A percentile compares a stretch with the other conserved stretches of the same genome.
phyloP scores from a whole-genome alignment of 352 stramenopile species.

The Poterioochromonas sp. region DNA sequence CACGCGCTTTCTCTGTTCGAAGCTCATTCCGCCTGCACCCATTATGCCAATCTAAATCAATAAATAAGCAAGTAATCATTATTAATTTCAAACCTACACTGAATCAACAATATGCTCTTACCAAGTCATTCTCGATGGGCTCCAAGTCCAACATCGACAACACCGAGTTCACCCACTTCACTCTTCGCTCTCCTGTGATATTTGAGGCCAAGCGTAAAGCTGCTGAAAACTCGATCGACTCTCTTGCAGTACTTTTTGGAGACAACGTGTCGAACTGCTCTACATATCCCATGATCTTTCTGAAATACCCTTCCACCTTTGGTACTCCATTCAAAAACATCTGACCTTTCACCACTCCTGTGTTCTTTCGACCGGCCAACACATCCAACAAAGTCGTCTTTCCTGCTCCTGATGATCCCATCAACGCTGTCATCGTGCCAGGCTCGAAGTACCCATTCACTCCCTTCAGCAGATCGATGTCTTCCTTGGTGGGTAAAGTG shows the following conservation, averaged over 20 bases:
- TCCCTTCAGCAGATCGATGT: conserved; percentile 64
- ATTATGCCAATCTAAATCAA: conserved; percentile 49
- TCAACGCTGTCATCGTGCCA: conserved; percentile 56
- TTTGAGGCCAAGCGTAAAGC: conserved; percentile 58
- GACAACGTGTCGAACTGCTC: conserved; percentile 79
- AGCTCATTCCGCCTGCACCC: conserved; percentile 58
- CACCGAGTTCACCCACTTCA: conserved; percentile 37
- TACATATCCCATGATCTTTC: conserved; percentile 73
- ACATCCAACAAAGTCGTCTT: conserved; percentile 89
- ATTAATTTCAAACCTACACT: conserved; percentile 33
- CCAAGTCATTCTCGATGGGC: conserved; percentile 40
- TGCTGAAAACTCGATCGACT: conserved; percentile 78
- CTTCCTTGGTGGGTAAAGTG: conserved; percentile 50
- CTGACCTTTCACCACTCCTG: conserved; percentile 65
- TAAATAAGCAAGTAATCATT: conserved; percentile 29
- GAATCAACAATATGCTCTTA: conserved; percentile 31
- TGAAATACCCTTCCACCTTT: conserved; percentile 66
- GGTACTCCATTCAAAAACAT: conserved; percentile 72
- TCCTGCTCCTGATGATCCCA: conserved; percentile 61
- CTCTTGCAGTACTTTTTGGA: conserved; percentile 64
- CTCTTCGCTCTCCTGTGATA: conserved; percentile 30
- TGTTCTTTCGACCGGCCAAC: conserved; percentile 76
- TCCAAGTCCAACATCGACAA: conserved; percentile 50
- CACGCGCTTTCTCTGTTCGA: conserved; percentile 81
- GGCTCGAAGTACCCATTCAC: conserved; percentile 56